Evolutionary conservation across 768 basidiomycete genomes (phyloP), one percentile per base, ranked within the genome.

Genomic region (Lepiota brunneoincarnata): DNA sequence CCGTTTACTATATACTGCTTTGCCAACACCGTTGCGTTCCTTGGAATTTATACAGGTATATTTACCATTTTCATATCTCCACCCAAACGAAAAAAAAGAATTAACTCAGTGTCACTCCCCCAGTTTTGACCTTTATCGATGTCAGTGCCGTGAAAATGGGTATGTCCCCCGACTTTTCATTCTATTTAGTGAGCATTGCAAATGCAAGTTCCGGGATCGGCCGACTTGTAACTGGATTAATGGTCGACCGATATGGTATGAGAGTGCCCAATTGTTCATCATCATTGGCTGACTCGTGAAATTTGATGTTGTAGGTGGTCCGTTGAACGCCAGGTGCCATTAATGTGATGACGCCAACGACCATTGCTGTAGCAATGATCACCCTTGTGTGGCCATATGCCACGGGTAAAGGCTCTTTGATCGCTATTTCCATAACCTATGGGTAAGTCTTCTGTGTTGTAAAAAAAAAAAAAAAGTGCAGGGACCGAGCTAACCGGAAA

Each of bases 321-420:
- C 11, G 26, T 4, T 34, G 44, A n/a, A 5, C 23, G 42, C 7
- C 38, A 82, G 87, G 86, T 17, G 63, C 81, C 0, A 64, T 89
- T 17, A 89, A 84, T 58, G 65, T 82, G 44, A 79, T 85, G 64
- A 72, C 69, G 6, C 82, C 84, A 1, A 79, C 81, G 57, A 79
- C 75, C 0, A 39, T 74, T 18, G 43, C 77, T 1, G 77, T 81
- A 0, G 82, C 76, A 0, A 64, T 76, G 11, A 65, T 81, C 59
- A 86, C 85, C 0, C 81, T 79, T 57, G 66, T 68, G 3, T 89
- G 87, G 89, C 86, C 87, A 2, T 75, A 77, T 62, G 75, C 75
- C 0, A 71, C 61, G 17, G 72, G 63, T n/a, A 56, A 77, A 53
- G 64, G 63, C 0, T 64, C 67, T 0, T 66, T 81, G n/a, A 70